phyloP scores from a whole-genome alignment of 2,329 filamentous ascomycete genomes.

The Cytospora paraplurivora region DNA sequence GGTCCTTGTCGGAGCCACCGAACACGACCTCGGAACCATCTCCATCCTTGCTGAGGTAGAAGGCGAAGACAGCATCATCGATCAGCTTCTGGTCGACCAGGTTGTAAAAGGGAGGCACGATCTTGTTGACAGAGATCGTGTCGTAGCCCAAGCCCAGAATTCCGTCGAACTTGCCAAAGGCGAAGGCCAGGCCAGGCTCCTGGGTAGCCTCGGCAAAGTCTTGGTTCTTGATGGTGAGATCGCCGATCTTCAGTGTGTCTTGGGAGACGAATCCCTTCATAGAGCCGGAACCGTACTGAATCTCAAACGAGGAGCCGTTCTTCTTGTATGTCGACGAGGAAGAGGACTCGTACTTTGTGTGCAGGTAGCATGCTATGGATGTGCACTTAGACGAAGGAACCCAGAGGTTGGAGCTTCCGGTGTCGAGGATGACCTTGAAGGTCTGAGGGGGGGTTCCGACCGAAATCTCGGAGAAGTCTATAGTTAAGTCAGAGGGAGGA shows the following conservation, averaged over 20 bases:
- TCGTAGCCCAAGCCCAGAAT: slow-evolving; percentile 95
- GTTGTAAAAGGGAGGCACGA: slow-evolving; percentile 94
- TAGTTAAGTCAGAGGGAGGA: neutral
- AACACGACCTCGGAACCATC: slow-evolving; percentile 86
- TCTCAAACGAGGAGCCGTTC: slow-evolving; percentile 91
- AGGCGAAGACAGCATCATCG: slow-evolving; percentile 92
- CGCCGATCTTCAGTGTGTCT: slow-evolving; percentile 84
- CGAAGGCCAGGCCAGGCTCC: slow-evolving; percentile 95
- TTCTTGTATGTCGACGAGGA: slow-evolving; percentile 88
- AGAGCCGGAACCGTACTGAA: slow-evolving; percentile 92
- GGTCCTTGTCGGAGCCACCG: slow-evolving; percentile 80
- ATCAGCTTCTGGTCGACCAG: slow-evolving; percentile 88
- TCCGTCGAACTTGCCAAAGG: slow-evolving; percentile 95
- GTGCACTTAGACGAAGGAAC: slow-evolving; percentile 87
- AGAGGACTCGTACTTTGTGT: slow-evolving; percentile 93
- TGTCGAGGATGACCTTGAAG: slow-evolving; percentile 99
- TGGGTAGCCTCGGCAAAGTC: slow-evolving; percentile 95
- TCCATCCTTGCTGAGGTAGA: slow-evolving; percentile 84
- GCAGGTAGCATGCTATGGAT: slow-evolving; percentile 97
- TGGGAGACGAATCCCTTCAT: slow-evolving; percentile 92
- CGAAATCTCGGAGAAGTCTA: slow-evolving; percentile 96
- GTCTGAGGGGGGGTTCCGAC: slow-evolving; percentile 88
- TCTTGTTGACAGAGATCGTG: slow-evolving; percentile 94
- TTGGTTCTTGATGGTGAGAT: slow-evolving; percentile 84
- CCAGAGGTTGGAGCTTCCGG: slow-evolving; percentile 98